Evolutionary conservation across 805 yeast genomes (phyloP).

Genomic region (Schizosaccharomyces osmophilus): DNA sequence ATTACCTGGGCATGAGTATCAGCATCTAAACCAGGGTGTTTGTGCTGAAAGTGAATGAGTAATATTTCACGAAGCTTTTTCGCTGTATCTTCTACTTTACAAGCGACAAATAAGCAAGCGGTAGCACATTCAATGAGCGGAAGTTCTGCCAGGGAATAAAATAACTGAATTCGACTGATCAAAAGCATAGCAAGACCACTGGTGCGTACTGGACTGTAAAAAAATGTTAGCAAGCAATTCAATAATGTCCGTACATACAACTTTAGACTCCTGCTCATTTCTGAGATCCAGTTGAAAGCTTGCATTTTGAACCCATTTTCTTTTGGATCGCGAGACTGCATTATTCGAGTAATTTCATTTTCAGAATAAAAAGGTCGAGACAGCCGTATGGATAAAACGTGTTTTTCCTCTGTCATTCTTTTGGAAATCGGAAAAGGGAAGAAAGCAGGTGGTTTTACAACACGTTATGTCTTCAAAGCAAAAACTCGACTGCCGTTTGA

Average conservation of each 20-base stretch:
- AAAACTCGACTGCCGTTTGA: no score
- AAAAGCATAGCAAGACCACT: constrained; percentile 9
- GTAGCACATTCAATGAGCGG: constrained; percentile 24
- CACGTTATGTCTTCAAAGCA: no score
- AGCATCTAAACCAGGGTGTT: constrained; percentile 9
- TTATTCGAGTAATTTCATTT: neutral
- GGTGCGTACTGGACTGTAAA: constrained; percentile 9
- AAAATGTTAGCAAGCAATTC: neutral
- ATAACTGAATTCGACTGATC: constrained; percentile 9
- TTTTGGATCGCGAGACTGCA: neutral
- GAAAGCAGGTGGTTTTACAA: no score
- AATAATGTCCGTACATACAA: constrained; percentile 5
- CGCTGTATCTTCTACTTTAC: constrained; percentile 58
- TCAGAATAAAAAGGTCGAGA: constrained; percentile 6
- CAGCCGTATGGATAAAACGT: constrained; percentile 4
- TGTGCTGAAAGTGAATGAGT: constrained; percentile 22
- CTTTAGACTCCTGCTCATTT: constrained; percentile 2
- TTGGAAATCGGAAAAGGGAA: neutral
- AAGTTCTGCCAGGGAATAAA: constrained; percentile 6
- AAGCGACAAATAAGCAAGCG: constrained; percentile 41
- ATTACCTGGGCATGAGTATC: constrained; percentile 5
- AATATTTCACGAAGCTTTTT: constrained; percentile 45
- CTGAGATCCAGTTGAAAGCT: constrained; percentile 6
- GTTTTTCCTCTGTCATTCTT: neutral
- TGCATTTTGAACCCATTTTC: constrained; percentile 5